Percentiles rank a stretch among this genome's conserved stretches.
phyloP scores from a whole-genome alignment of 306 rosid species.

The Ziziphus jujuba region DNA sequence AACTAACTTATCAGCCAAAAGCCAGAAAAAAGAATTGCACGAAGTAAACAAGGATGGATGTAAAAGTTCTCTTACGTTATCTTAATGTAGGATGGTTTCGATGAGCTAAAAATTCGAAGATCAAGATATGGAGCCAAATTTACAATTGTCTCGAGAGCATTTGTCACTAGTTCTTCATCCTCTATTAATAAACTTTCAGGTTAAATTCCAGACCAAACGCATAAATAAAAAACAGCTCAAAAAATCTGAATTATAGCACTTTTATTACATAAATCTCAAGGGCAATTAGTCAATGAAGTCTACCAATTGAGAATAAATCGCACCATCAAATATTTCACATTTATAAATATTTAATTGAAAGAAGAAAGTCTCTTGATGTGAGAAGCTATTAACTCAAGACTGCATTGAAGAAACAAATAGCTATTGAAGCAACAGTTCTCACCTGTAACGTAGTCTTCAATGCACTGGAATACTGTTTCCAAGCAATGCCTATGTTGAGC shows the following conservation, averaged over 20 bases:
- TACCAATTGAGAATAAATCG: background rate
- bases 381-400: background rate
- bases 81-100: constrained; percentile 88
- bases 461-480: constrained; percentile 88
- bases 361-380: background rate
- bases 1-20: constrained; percentile 26
- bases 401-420: constrained; percentile 3
- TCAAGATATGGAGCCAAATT: constrained; percentile 93
- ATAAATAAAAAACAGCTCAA: constrained; percentile 9
- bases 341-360: background rate
- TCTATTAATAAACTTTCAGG: constrained; percentile 48
- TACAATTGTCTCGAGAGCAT: constrained; percentile 93
- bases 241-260: background rate
- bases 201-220: constrained; percentile 3
- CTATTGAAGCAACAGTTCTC: constrained; percentile 11
- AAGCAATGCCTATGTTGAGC: constrained; percentile 90
- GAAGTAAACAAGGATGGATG: background rate
- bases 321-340: background rate
- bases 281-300: background rate
- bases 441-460: constrained; percentile 78
- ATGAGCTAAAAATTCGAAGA: constrained; percentile 88
- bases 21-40: constrained; percentile 10
- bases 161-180: constrained; percentile 99
- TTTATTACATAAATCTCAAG: background rate
- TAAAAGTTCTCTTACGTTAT: constrained; percentile 68